Evolutionary conservation across 2,329 filamentous ascomycete genomes (phyloP), one percentile per base, ranked within the genome.

Genomic region (Fusarium gaditjirri): DNA sequence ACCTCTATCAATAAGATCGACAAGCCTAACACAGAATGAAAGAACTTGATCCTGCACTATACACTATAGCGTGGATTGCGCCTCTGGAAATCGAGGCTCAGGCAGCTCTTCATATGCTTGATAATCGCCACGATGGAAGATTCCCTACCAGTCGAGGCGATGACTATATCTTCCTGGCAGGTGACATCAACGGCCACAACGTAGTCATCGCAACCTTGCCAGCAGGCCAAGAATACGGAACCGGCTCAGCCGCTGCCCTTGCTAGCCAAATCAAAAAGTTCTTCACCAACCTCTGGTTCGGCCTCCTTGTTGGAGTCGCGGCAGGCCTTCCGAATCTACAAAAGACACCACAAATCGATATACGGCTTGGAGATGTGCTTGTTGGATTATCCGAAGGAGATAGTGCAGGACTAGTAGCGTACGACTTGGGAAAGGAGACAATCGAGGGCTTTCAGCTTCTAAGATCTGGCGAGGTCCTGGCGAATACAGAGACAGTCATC

Each of bases 281-380:
- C 47, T 82, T 82, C 31, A 78, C 77, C 0, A 82, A 81, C 50
- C 71, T 84, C 19, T 80, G 78, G 76, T 81, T 81, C 38, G 79
- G 80, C 2, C 71, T 84, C 2, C 71, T 83, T 3, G 80, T 83
- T 14, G 81, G 81, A 29, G 75, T 83, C 14, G 80, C 79, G 8
- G 78, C 80, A 1, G 81, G 81, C 0, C 75, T 83, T 5, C 81
- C 80, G 0, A 72, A 78, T 33, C 65, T 80, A 6, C 53, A 44
- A 2, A 38, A 53, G 42, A 53, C 2, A 4, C 78, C 80, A 0
- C 72, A 75, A 4, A 70, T 72, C 5, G 81, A 83, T 65, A 83
- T 83, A 17, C 78, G 81, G 6, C 75, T 83, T n/a, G 81, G 81
- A 2, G 80, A 83, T 67, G 75, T 83, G 1, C 75, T 83, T 9